A percentile compares a stretch with the other conserved stretches of the same genome.
Conservation (phyloP, 2,329 filamentous ascomycete genomes). For the Aspergillus vadensis region DNA sequence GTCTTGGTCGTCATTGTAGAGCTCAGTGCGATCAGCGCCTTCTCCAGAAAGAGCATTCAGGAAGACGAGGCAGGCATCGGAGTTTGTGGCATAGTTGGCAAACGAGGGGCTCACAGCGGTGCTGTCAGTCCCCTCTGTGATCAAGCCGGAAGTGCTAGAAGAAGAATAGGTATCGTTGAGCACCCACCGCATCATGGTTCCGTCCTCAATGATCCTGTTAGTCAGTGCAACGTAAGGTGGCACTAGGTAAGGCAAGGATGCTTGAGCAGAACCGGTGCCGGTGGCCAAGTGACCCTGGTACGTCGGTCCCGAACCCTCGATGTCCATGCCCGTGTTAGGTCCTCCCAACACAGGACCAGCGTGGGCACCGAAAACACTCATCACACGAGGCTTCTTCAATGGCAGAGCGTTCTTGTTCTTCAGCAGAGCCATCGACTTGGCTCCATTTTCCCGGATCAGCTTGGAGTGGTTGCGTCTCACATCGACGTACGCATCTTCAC, state of each 20-base stretch:
- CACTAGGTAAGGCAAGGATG: slow-evolving; percentile 21
- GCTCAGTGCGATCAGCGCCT: slow-evolving; percentile 36
- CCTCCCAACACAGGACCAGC: neutral
- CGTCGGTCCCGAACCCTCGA: slow-evolving; percentile 14
- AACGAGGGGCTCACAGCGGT: slow-evolving; percentile 2
- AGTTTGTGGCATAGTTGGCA: slow-evolving; percentile 62
- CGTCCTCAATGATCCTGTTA: slow-evolving; percentile 16
- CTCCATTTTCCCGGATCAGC: slow-evolving; percentile 53
- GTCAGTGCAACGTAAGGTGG: slow-evolving; percentile 19
- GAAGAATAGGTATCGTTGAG: slow-evolving; percentile 20
- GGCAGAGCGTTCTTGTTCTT: slow-evolving; percentile 55
- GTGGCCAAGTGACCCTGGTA: slow-evolving; percentile 20
- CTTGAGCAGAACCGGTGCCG: slow-evolving; percentile 19
- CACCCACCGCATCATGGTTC: slow-evolving; percentile 24
- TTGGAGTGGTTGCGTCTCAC: slow-evolving; percentile 50
- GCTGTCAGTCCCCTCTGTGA: neutral
- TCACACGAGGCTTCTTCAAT: slow-evolving; percentile 27
- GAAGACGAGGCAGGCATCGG: slow-evolving; percentile 53
- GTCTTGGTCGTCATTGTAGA: slow-evolving; percentile 50
- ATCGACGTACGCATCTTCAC: slow-evolving; percentile 32
- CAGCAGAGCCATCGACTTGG: slow-evolving; percentile 57
- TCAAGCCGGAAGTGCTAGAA: slow-evolving; percentile 10
- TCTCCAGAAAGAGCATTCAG: slow-evolving; percentile 54
- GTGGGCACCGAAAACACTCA: slow-evolving; percentile 10
- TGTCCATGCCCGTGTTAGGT: neutral